Conservation (phyloP, 73 alveolate species). For the Durusdinium trenchii region DNA sequence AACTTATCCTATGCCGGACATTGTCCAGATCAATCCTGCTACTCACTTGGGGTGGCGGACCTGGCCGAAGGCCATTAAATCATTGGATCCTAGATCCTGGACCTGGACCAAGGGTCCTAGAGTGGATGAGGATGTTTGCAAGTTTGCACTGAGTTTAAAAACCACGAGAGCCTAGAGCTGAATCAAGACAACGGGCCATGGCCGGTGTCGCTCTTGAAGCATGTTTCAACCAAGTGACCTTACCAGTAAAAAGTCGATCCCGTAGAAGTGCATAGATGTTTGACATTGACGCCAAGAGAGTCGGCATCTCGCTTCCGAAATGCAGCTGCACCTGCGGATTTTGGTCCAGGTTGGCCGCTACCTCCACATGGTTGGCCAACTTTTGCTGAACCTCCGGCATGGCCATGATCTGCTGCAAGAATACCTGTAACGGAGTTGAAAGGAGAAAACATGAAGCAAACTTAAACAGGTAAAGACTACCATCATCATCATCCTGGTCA, state of each 20-base stretch:
- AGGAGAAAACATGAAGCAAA: no score
- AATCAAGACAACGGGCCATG: not conserved
- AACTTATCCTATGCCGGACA: no score
- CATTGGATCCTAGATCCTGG: no score
- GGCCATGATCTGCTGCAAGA: not conserved
- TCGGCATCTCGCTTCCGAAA: not conserved
- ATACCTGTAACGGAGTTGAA: not conserved
- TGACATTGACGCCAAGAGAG: not conserved
- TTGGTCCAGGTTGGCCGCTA: constrained; percentile 5
- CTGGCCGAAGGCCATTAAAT: no score
- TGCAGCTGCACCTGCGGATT: constrained; percentile 40
- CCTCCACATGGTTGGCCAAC: not conserved
- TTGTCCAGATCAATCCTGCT: no score
- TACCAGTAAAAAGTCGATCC: not conserved
- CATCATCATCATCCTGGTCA: no score
- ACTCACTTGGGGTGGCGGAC: no score
- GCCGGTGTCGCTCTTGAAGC: not conserved
- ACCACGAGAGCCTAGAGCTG: no score
- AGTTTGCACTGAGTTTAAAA: no score
- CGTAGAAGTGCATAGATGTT: not conserved
- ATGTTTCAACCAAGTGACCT: not conserved
- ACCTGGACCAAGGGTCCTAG: no score
- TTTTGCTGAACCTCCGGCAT: not conserved
- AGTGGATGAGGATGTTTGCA: no score
- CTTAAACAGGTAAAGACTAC: no score